These are phyloP conservation scores for Backusella liffmaniae DNA, from an alignment of 192 early-diverging fungal species.

Conservation along the genomic window DNA sequence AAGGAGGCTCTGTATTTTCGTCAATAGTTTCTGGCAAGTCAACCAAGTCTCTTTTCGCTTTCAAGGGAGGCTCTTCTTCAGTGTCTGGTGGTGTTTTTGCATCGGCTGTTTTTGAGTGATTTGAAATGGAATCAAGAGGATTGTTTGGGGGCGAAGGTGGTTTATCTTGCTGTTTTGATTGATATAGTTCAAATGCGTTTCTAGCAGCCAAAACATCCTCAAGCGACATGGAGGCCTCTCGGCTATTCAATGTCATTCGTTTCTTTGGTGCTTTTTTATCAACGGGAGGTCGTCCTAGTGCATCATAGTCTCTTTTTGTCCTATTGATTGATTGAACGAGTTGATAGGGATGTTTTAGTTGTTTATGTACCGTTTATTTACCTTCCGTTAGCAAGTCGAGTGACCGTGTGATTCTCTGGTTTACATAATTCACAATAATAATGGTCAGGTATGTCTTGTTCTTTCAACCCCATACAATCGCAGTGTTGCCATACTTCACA, in stretches of 20 bases:
- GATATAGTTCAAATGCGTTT: slow-evolving; percentile 15
- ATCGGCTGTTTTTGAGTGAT: neutral
- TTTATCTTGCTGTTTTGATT: neutral
- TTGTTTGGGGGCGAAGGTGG: neutral
- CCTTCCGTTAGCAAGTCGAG: slow-evolving; percentile 35
- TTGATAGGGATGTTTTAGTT: neutral
- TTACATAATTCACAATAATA: slow-evolving; percentile 51
- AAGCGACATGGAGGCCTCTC: slow-evolving; percentile 50
- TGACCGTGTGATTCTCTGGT: slow-evolving; percentile 42
- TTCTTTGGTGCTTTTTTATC: slow-evolving; percentile 48
- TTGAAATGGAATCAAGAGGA: neutral
- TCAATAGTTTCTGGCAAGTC: slow-evolving; percentile 9
- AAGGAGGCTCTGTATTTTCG: slow-evolving; percentile 13
- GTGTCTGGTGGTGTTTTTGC: neutral
- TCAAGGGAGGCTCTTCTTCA: neutral
- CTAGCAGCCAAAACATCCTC: slow-evolving; percentile 42
- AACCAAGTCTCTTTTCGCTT: neutral
- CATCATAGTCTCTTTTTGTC: slow-evolving; percentile 22
- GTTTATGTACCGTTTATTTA: slow-evolving; percentile 10
- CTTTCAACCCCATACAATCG: slow-evolving; percentile 44
- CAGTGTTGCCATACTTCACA: slow-evolving; percentile 58
- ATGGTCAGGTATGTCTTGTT: slow-evolving; percentile 48
- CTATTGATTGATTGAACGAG: neutral
- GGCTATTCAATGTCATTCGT: slow-evolving; percentile 55
- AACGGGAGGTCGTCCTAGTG: neutral